Evolutionary conservation across 192 early-diverging fungal genomes (phyloP), one percentile per base, ranked within the genome.

Genomic region (Lobosporangium transversale): DNA sequence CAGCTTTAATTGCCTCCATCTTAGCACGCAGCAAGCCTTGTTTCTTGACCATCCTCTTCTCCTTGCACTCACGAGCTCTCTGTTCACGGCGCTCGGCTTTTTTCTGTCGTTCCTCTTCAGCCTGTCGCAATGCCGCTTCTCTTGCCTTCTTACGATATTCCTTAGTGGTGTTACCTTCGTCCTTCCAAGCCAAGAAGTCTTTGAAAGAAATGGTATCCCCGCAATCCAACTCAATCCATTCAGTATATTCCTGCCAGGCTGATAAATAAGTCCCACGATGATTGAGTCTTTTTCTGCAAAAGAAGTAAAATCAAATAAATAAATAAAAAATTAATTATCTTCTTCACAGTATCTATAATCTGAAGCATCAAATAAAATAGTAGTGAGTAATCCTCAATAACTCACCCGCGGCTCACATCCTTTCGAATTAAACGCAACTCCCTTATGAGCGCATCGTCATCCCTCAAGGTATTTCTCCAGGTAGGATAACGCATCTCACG

Each of bases 171-270:
- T 76, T 61, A 12, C 73, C 73, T 32, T 47, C 58, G 27, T 49
- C 50, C 40, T 66, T 66, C 73, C 73, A 76, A 11, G 24, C 27
- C 18, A 76, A 27, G 36, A 76, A 76, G 17, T 50, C 52, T 14
- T 18, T 23, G 31, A 76, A 31, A 1, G 35, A 53, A 0, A 61
- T 47, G 11, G 58, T 53, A 11, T 49, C 49, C 5, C 44, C 50
- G 11, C 65, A 32, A 26, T 67, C 73, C 24, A 76, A 47, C 45
- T 62, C 73, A 29, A 76, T 47, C 73, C 73, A 76, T n/a, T 76
- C 73, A 1, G 54, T 43, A n/a, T 67, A 76, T 55, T 76, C 73
- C 21, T 76, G 73, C 37, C 45, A 76, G 3, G 43, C 55, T 4
- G 73, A 76, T 0, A 67, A 5, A 3, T 43, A 61, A 0, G 73